A percentile compares a stretch with the other conserved stretches of the same genome.
Evolutionary conservation across 2,329 filamentous ascomycete species (phyloP).

Genomic region (Simplicillium aogashimaense): DNA sequence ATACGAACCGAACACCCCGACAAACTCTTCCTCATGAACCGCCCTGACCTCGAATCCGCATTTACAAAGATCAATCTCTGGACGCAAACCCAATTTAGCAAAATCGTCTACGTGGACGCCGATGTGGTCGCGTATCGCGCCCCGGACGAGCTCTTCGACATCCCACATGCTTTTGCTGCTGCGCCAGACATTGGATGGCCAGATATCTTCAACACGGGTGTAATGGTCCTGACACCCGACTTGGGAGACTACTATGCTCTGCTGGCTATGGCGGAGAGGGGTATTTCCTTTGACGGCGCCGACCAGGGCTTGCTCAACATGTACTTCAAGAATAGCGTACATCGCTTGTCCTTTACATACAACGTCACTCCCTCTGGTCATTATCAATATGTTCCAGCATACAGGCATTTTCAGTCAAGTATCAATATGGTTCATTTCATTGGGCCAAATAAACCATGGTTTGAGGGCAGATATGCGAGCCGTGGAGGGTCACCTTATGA

Average conservation of each 20-base stretch:
- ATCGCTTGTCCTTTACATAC: slow-evolving; percentile 88
- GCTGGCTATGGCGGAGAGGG: slow-evolving; percentile 70
- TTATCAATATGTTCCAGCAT: slow-evolving; percentile 96
- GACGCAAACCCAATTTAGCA: slow-evolving; percentile 81
- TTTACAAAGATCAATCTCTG: slow-evolving; percentile 97
- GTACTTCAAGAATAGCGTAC: slow-evolving; percentile 76
- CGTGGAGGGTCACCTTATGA: slow-evolving; percentile 58
- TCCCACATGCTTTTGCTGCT: slow-evolving; percentile 51
- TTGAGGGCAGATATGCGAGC: slow-evolving; percentile 45
- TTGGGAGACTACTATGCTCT: slow-evolving; percentile 82
- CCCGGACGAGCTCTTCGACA: slow-evolving; percentile 82
- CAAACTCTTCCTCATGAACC: slow-evolving; percentile 87
- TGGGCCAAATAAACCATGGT: slow-evolving; percentile 84
- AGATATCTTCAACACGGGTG: slow-evolving; percentile 94
- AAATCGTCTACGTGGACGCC: slow-evolving; percentile 89
- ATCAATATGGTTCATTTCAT: slow-evolving; percentile 95
- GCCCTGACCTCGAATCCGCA: slow-evolving; percentile 78
- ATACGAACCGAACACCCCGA: slow-evolving; percentile 67
- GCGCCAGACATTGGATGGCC: slow-evolving; percentile 97
- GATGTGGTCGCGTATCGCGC: slow-evolving; percentile 87
- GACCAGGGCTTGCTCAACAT: slow-evolving; percentile 95
- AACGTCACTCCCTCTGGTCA: slow-evolving; percentile 95
- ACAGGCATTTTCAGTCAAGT: slow-evolving; percentile 80
- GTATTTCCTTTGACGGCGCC: slow-evolving; percentile 92
- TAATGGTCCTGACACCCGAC: slow-evolving; percentile 85